Conservation (phyloP, 2,329 filamentous ascomycete species). For the Paecilomyces sp. region DNA sequence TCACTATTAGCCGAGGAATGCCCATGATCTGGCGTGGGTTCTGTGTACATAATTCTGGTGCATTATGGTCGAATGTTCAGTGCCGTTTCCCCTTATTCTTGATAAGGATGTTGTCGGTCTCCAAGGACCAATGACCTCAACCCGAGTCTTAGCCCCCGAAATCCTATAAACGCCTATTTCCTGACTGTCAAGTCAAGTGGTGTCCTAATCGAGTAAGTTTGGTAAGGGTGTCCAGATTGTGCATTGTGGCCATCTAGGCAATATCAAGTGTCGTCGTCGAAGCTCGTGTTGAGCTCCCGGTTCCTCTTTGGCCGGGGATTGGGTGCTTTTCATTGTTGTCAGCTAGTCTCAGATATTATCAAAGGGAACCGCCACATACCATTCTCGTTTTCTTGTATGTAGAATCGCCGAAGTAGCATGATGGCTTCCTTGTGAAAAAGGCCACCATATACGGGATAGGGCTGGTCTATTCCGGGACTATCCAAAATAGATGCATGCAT, state of each 20-base stretch:
- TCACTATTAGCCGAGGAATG: constrained; percentile 6
- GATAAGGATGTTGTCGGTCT: not conserved
- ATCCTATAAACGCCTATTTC: not conserved
- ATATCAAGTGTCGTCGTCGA: constrained; percentile 22
- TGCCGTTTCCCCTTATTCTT: not conserved
- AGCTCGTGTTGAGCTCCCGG: constrained; percentile 55
- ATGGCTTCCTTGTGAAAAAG: constrained; percentile 90
- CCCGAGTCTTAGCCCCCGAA: not conserved
- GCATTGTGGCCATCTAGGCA: not conserved
- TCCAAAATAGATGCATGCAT: not conserved
- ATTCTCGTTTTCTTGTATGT: constrained; percentile 95
- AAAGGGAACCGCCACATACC: constrained; percentile 44
- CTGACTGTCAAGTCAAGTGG: not conserved
- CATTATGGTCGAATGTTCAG: not conserved
- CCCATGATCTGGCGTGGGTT: not conserved
- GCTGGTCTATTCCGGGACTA: constrained; percentile 65
- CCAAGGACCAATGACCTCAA: not conserved
- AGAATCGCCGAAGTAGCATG: constrained; percentile 84
- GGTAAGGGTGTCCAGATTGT: not conserved
- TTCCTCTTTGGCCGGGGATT: constrained; percentile 60
- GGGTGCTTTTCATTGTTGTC: constrained; percentile 40
- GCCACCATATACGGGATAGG: constrained; percentile 78
- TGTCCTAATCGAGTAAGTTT: not conserved
- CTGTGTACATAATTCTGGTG: not conserved
- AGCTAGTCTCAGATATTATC: constrained; percentile 2